Percentiles rank a stretch among this genome's conserved stretches.
These are phyloP conservation scores for Pelargonium citronellum DNA, from an alignment of 441 rosid genomes.

Conservation along the genomic window DNA sequence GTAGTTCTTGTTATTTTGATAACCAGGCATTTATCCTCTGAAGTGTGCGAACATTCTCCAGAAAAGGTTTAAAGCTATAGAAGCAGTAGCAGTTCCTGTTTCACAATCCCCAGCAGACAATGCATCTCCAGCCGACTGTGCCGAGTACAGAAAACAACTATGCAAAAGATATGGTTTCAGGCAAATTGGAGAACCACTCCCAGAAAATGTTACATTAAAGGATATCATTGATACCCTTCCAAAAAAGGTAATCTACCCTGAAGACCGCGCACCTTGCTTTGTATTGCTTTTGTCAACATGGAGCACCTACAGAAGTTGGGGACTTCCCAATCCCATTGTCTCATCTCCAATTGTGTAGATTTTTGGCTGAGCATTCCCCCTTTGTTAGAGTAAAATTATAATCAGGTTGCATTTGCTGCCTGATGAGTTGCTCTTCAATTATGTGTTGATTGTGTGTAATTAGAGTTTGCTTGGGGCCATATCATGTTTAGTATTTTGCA, in stretches of 20 bases:
- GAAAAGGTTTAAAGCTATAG: conserved; percentile 36
- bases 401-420: too few relatives aligned
- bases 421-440: too few relatives aligned
- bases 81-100: conserved; percentile 61
- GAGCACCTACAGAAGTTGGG: too few relatives aligned
- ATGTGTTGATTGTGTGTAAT: too few relatives aligned
- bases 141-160: conserved; percentile 52
- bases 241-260: conserved; percentile 40
- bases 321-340: too few relatives aligned
- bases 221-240: conserved; percentile 75
- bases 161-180: conserved; percentile 74
- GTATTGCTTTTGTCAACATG: not conserved
- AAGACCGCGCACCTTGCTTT: not conserved
- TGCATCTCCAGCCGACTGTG: conserved; percentile 42
- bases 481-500: too few relatives aligned
- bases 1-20: conserved; percentile 17
- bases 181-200: conserved; percentile 83
- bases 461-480: too few relatives aligned
- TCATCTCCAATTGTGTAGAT: too few relatives aligned
- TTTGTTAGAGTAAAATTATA: too few relatives aligned
- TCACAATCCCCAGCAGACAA: conserved; percentile 19
- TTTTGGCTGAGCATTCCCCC: too few relatives aligned
- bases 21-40: conserved; percentile 41
- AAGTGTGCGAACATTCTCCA: conserved; percentile 39
- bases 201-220: conserved; percentile 62